Evolutionary conservation across 1,284 basidiomycete genomes (phyloP).

Genomic region (Trametes polyzona): DNA sequence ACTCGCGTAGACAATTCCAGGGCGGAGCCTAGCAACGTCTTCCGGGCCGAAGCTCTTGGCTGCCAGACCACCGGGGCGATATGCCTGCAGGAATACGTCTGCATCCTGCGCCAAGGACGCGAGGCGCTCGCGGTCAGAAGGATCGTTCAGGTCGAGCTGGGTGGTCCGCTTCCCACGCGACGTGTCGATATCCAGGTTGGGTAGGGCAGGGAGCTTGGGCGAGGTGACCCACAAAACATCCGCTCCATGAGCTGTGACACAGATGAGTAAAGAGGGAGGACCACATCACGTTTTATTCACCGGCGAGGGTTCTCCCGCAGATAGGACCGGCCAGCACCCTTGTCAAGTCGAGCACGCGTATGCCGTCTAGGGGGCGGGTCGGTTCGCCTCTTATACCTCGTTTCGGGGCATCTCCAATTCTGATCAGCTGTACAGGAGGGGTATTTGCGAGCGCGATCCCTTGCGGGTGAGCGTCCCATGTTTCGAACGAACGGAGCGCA

Average conservation of each 20-base stretch:
- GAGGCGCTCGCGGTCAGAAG: slow-evolving; percentile 41
- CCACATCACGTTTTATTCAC: slow-evolving; percentile 33
- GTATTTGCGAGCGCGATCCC: slow-evolving; percentile 43
- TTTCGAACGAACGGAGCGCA: slow-evolving; percentile 51
- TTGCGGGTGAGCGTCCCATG: slow-evolving; percentile 58
- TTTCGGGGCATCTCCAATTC: slow-evolving; percentile 53
- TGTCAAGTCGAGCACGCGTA: slow-evolving; percentile 61
- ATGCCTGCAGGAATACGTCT: slow-evolving; percentile 71
- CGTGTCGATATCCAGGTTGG: slow-evolving; percentile 61
- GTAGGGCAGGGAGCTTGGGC: slow-evolving; percentile 56
- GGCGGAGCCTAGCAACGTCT: slow-evolving; percentile 45
- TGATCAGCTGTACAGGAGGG: slow-evolving; percentile 48
- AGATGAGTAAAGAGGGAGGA: background rate
- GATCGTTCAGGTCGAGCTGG: slow-evolving; percentile 55
- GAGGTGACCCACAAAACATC: slow-evolving; percentile 65
- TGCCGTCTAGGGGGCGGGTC: slow-evolving; percentile 47
- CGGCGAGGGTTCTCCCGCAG: slow-evolving; percentile 59
- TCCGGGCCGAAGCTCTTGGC: slow-evolving; percentile 53
- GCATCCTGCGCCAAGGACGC: slow-evolving; percentile 44
- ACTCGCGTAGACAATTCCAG: slow-evolving; percentile 63
- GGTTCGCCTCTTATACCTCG: slow-evolving; percentile 24
- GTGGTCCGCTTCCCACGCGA: slow-evolving; percentile 69
- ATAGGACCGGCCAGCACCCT: slow-evolving; percentile 63
- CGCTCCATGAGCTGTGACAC: slow-evolving; percentile 55
- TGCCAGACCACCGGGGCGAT: slow-evolving; percentile 58